Base-by-base conservation (phyloP, 2,329 filamentous ascomycete species). In the Thielaviopsis punctulata region DNA sequence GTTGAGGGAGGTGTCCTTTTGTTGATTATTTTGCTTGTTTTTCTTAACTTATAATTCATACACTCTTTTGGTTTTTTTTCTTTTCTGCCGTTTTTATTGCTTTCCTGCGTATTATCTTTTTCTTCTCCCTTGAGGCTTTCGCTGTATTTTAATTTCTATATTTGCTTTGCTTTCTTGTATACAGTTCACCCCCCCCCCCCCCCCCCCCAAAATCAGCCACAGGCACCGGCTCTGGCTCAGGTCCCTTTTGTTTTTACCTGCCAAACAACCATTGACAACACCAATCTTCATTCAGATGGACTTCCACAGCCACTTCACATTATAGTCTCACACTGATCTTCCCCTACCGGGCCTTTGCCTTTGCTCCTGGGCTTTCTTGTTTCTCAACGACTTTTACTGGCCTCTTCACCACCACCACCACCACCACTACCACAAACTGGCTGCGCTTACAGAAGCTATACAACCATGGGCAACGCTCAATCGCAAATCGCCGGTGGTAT, bases 391-490 rank as follows among this genome's bases (percentile, higher is more conserved):
- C n/a, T n/a, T n/a, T n/a, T n/a, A n/a, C n/a, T n/a, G n/a, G n/a
- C 45, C 10, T 15, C 13, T 10, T 22, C 3, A 47, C 22, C 21
- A 47, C 6, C n/a, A 47, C 45, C 24, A 8, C 24, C 45, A 47
- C 41, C n/a, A 15, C n/a, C 41, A 45, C 41, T 18, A 15, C n/a
- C 41, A 45, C n/a, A 45, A 15, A 45, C 41, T 18, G 12, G n/a
- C 23, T 49, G 13, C 23, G 22, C 36, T 23, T 15, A 49, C 10
- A 18, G 12, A 3, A 49, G 4, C 10, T 13, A 49, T 23, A 51
- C 8, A 25, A 52, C 22, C 6, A 52, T 52, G 51, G 51, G 51
- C 10, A 52, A 47, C 45, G 51, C 51, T 13, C 45, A 52, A 30
- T 52, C 51, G 2, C 46, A 49, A 44, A 45, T 24, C 22, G 51